A percentile compares a stretch with the other conserved stretches of the same genome.
phyloP scores from a whole-genome alignment of 75 land plant genomes.

The Cupressus sempervirens region DNA sequence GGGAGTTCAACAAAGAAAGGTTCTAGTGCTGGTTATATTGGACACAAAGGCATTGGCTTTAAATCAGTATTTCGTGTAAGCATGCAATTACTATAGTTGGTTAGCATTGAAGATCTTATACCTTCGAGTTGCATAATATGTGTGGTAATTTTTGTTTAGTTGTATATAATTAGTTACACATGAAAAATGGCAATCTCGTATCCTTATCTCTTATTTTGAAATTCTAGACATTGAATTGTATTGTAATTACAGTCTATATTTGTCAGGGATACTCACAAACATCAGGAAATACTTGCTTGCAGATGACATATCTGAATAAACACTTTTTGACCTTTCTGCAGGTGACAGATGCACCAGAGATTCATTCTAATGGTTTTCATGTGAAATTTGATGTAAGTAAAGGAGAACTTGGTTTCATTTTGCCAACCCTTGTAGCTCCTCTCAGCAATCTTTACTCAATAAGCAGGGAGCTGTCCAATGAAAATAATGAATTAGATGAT shows the following conservation, averaged over 20 bases:
- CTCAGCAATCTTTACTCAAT: slow-evolving; percentile 32
- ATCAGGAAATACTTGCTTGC: background rate
- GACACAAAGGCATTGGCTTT: slow-evolving; percentile 96
- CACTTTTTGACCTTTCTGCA: slow-evolving; percentile 19
- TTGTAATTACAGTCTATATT: background rate
- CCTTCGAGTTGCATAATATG: background rate
- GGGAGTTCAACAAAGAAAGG: slow-evolving; percentile 96
- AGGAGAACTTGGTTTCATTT: slow-evolving; percentile 86
- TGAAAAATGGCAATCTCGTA: background rate
- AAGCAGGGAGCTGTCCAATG: slow-evolving; percentile 22
- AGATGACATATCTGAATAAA: background rate
- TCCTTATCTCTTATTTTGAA: background rate
- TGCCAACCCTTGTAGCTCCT: slow-evolving; percentile 65
- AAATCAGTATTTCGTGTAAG: slow-evolving; percentile 95
- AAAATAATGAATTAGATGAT: slow-evolving; percentile 15
- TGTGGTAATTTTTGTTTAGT: background rate
- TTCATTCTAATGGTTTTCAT: slow-evolving; percentile 98
- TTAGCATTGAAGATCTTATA: background rate
- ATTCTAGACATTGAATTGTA: background rate
- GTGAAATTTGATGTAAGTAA: slow-evolving; percentile 90
- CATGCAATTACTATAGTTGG: background rate
- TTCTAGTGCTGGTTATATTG: slow-evolving; percentile 78
- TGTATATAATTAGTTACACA: background rate
- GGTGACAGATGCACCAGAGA: slow-evolving; percentile 92
- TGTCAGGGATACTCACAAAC: background rate